Evolutionary conservation across 345 rosid species (phyloP).

Genomic region (Brassica nigra): DNA sequence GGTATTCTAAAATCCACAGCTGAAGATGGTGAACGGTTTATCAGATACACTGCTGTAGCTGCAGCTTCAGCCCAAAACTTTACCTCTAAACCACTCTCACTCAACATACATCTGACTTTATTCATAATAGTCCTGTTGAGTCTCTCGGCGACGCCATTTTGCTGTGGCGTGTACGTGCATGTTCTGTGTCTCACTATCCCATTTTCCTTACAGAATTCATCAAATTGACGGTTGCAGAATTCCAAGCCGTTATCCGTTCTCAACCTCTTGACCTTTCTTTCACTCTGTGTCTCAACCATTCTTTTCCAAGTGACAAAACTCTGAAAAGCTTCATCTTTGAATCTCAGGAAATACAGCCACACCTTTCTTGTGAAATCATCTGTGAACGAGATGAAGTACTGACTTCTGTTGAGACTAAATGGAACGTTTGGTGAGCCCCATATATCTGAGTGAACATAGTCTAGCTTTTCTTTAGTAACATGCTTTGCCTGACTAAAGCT

Average conservation of each 20-base stretch:
- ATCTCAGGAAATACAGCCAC: background rate
- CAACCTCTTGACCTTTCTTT: background rate
- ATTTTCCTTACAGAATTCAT: background rate
- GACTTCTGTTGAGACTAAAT: background rate
- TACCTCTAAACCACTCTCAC: background rate
- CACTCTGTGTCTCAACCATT: background rate
- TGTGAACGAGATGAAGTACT: background rate
- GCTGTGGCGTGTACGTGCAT: background rate
- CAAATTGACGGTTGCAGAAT: background rate
- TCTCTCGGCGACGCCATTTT: background rate
- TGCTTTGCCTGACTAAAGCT: background rate
- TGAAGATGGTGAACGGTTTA: background rate
- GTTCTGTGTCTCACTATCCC: background rate
- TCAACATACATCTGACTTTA: background rate
- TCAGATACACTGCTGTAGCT: background rate
- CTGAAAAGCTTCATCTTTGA: background rate
- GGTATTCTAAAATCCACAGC: background rate
- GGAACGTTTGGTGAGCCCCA: background rate
- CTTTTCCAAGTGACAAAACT: background rate
- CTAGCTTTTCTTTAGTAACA: background rate
- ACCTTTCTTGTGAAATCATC: background rate
- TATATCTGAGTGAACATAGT: background rate
- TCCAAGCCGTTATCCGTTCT: background rate
- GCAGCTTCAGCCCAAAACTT: background rate
- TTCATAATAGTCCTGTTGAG: background rate